phyloP scores from a whole-genome alignment of 2,329 filamentous ascomycete genomes.

The Ophiocordyceps robertsii region DNA sequence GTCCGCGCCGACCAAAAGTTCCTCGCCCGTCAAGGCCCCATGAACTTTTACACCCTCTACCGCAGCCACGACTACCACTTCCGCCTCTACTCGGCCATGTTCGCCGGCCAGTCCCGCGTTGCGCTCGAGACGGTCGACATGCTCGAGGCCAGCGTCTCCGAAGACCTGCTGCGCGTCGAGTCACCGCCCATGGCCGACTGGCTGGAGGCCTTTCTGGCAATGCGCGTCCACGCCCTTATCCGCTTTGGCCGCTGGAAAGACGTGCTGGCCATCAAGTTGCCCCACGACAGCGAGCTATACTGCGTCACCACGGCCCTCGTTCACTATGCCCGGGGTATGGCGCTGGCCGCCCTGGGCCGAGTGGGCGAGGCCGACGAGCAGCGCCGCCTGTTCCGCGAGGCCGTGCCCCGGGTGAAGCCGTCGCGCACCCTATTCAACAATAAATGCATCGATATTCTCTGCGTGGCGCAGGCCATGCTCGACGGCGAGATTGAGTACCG shows the following conservation, averaged over 20 bases:
- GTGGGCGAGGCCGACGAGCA: constrained; percentile 41
- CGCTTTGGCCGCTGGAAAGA: constrained; percentile 64
- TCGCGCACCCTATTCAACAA: constrained; percentile 39
- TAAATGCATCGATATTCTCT: constrained; percentile 41
- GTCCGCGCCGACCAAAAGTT: constrained; percentile 56
- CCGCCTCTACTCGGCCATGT: constrained; percentile 65
- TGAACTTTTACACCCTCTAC: constrained; percentile 69
- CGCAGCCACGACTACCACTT: constrained; percentile 65
- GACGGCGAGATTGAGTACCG: constrained; percentile 65
- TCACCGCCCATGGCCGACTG: constrained; percentile 68
- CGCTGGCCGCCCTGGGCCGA: constrained; percentile 43
- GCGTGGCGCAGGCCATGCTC: constrained; percentile 52
- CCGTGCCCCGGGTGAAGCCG: constrained; percentile 36
- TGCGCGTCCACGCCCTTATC: constrained; percentile 56
- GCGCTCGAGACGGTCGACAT: constrained; percentile 46
- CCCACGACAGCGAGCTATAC: constrained; percentile 46
- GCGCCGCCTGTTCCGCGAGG: constrained; percentile 34
- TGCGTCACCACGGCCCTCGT: constrained; percentile 55
- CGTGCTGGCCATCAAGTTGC: constrained; percentile 41
- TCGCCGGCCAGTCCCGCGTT: constrained; percentile 49
- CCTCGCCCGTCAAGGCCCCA: constrained; percentile 40
- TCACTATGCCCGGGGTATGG: constrained; percentile 56
- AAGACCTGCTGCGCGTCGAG: constrained; percentile 47
- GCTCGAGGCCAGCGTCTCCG: constrained; percentile 50
- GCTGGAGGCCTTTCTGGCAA: constrained; percentile 57